Evolutionary conservation across 768 basidiomycete species (phyloP), one percentile per base, ranked within the genome.

Genomic region (Russula ochroleuca): DNA sequence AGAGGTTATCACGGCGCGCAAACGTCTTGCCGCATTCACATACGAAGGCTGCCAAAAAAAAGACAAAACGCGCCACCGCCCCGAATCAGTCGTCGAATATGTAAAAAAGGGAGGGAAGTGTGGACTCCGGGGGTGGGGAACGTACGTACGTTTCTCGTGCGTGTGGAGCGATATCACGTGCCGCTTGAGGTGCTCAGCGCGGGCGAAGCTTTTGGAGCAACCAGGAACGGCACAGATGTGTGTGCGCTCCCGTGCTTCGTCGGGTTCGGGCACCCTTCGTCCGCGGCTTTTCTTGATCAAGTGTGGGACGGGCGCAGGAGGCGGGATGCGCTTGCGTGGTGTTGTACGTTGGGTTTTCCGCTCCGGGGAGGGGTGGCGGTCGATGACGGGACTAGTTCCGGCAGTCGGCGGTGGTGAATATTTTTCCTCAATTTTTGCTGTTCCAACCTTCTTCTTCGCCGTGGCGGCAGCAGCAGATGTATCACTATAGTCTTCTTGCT

Each of bases 131-230:
- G n/a, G 23, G n/a, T 48, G n/a, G 8, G 21, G 10, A 2, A n/a
- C 5, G 7, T 5, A 79, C 90, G 74, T 68, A 92, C 91, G 88
- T 79, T 88, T 91, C 70, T 92, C 90, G 68, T 89, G 78, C 2
- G 91, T 92, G 73, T 94, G 91, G 54, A 94, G 86, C 59, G 85
- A 86, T 63, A 86, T 74, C 21, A 92, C 81, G 75, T 93, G 92
- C 31, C 92, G 77, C 75, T 92, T 91, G 62, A 94, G 76, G 73
- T 94, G 92, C 68, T 92, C 90, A 1, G 85, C 83, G 2, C 92
- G 78, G 41, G 83, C 83, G 69, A 94, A 94, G 61, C 85, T 85
- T 76, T 92, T 92, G 19, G 84, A 84, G 68, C 92, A 94, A 1
- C 83, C 88, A 0, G 81, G 76, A 0, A 88, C 88, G 21, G 79